These are phyloP conservation scores for Passiflora organensis DNA, from an alignment of 345 rosid species.

Conservation along the genomic window DNA sequence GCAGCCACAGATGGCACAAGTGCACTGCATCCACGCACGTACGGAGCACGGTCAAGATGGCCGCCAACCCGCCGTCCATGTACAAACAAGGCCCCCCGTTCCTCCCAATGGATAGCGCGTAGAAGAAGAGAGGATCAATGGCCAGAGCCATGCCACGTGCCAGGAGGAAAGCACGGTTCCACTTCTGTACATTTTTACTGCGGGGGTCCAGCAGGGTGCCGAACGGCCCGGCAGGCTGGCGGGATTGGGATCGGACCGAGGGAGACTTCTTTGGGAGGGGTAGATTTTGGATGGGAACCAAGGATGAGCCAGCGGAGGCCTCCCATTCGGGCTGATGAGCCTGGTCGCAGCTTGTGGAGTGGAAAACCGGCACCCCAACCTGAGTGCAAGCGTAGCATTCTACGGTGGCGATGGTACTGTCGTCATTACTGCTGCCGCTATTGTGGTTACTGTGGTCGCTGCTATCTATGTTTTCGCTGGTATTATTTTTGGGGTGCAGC, in stretches of 20 bases:
- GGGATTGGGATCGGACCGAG: background rate
- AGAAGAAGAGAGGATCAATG: slow-evolving; percentile 80
- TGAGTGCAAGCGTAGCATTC: slow-evolving; percentile 97
- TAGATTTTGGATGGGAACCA: slow-evolving; percentile 67
- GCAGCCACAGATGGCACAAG: slow-evolving; percentile 68
- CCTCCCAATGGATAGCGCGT: slow-evolving; percentile 56
- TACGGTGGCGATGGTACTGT: slow-evolving; percentile 28
- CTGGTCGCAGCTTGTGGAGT: slow-evolving; percentile 90
- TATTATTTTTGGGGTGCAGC: background rate
- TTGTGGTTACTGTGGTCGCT: background rate
- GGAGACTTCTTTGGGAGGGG: slow-evolving; percentile 8
- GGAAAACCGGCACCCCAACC: slow-evolving; percentile 85
- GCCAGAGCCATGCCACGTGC: slow-evolving; percentile 81
- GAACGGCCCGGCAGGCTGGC: slow-evolving; percentile 26
- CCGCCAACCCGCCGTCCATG: slow-evolving; percentile 72
- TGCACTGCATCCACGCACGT: slow-evolving; percentile 66
- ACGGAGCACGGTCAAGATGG: slow-evolving; percentile 58
- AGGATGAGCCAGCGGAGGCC: slow-evolving; percentile 87
- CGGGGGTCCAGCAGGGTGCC: slow-evolving; percentile 62
- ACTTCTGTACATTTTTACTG: slow-evolving; percentile 56
- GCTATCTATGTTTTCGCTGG: slow-evolving; percentile 1
- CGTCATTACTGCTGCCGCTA: slow-evolving; percentile 11
- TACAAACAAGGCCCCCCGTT: slow-evolving; percentile 61
- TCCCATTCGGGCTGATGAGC: slow-evolving; percentile 92
- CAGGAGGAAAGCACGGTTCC: slow-evolving; percentile 65